Percentiles rank a stretch among this genome's conserved stretches.
Evolutionary conservation across 305 asterid genomes (phyloP).

Genomic region (Andrographis paniculata): DNA sequence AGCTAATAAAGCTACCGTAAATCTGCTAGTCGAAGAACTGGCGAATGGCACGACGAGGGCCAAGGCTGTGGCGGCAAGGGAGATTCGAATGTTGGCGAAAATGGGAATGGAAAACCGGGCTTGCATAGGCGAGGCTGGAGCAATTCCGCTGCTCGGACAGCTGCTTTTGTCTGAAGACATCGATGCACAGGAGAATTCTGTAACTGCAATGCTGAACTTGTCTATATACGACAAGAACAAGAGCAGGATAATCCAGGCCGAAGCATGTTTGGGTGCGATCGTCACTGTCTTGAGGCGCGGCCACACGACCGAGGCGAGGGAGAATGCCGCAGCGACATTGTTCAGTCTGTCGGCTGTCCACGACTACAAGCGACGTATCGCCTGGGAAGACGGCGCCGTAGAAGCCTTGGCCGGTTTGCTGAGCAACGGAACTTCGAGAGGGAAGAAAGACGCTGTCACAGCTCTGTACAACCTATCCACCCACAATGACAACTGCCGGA

Average conservation of each 20-base stretch:
- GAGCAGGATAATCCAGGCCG: constrained; percentile 55
- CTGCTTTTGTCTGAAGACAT: constrained; percentile 47
- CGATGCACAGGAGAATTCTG: constrained; percentile 75
- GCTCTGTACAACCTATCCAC: constrained; percentile 73
- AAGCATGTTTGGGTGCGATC: constrained; percentile 50
- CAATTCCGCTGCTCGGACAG: constrained; percentile 45
- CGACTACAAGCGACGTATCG: constrained; percentile 61
- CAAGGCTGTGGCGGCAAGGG: constrained; percentile 60
- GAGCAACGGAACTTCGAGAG: constrained; percentile 61
- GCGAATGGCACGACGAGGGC: constrained; percentile 43
- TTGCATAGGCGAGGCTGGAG: constrained; percentile 68
- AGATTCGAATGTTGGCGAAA: constrained; percentile 66
- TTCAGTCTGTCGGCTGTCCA: constrained; percentile 89
- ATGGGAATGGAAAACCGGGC: constrained; percentile 66
- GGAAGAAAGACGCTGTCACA: constrained; percentile 78
- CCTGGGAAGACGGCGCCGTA: constrained; percentile 50
- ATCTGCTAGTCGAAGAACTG: constrained; percentile 49
- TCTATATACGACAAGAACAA: constrained; percentile 72
- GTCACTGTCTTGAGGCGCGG: constrained; percentile 65
- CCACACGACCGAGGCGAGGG: constrained; percentile 66
- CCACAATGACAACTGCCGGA: constrained; percentile 51
- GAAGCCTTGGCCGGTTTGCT: constrained; percentile 51
- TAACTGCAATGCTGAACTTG: constrained; percentile 74
- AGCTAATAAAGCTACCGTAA: constrained; percentile 54
- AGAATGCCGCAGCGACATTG: constrained; percentile 85